phyloP scores from a whole-genome alignment of 495 filamentous ascomycete genomes.

The Xylaria bambusicola region DNA sequence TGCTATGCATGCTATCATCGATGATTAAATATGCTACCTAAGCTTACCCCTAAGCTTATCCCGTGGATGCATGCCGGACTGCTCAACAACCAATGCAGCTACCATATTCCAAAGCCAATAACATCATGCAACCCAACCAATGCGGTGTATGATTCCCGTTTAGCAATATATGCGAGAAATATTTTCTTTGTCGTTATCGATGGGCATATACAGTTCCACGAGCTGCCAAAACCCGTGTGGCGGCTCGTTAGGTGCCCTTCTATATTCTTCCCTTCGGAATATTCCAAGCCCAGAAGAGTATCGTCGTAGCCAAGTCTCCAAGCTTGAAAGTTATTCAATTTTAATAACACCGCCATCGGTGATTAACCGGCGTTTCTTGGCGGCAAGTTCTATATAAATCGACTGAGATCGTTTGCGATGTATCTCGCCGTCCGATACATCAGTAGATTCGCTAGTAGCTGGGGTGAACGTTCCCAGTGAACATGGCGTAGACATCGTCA shows the following conservation, averaged over 20 bases:
- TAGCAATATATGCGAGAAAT: neutral
- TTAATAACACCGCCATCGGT: too few relatives aligned
- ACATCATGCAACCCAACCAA: neutral
- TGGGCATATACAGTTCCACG: too few relatives aligned
- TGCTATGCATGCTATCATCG: too few relatives aligned
- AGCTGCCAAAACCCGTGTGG: too few relatives aligned
- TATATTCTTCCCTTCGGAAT: too few relatives aligned
- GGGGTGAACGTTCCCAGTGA: constrained; percentile 8
- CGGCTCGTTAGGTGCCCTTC: too few relatives aligned
- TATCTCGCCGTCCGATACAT: neutral
- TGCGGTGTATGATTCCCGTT: neutral
- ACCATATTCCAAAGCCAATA: neutral
- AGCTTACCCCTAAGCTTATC: neutral
- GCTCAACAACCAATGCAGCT: constrained; percentile 2
- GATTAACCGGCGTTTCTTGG: constrained; percentile 4
- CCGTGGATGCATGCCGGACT: neutral
- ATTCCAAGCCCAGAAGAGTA: too few relatives aligned
- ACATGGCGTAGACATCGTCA: neutral
- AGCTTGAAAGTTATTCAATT: too few relatives aligned
- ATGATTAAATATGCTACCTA: neutral
- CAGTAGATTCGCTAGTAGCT: constrained; percentile 10
- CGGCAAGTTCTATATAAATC: constrained; percentile 1
- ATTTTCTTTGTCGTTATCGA: neutral
- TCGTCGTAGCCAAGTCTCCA: too few relatives aligned
- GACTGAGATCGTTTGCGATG: constrained; percentile 4